Percentiles rank a stretch among this genome's conserved stretches.
Conservation (phyloP, 108 stramenopile genomes). For the Skeletonema tropicum region DNA sequence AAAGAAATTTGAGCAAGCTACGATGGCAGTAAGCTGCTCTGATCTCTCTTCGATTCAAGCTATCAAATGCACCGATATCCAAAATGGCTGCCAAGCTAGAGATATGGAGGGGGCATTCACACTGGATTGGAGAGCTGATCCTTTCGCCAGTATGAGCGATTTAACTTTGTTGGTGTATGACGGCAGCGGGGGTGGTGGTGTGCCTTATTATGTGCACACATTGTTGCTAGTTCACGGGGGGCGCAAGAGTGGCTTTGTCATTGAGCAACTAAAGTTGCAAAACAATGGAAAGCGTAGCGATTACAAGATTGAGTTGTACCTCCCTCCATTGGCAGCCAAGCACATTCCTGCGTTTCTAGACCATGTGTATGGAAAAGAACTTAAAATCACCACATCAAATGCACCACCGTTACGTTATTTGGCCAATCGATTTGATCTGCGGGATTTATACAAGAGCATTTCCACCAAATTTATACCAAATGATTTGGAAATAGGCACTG, state of each 20-base stretch:
- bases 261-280: slow-evolving; percentile 32
- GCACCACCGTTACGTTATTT: slow-evolving; percentile 43
- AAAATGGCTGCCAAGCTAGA: not conserved
- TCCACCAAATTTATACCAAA: slow-evolving; percentile 24
- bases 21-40: slow-evolving; percentile 7
- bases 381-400: slow-evolving; percentile 27
- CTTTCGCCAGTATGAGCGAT: slow-evolving; percentile 28
- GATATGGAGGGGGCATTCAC: slow-evolving; percentile 25
- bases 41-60: slow-evolving; percentile 9
- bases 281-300: slow-evolving; percentile 11
- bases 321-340: slow-evolving; percentile 32
- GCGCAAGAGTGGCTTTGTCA: slow-evolving; percentile 36
- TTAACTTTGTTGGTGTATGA: slow-evolving; percentile 41
- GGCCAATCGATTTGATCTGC: slow-evolving; percentile 43
- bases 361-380: slow-evolving; percentile 34
- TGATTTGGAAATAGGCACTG: slow-evolving; percentile 29
- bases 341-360: slow-evolving; percentile 41
- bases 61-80: slow-evolving; percentile 1
- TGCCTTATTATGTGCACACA: slow-evolving; percentile 39
- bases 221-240: slow-evolving; percentile 24
- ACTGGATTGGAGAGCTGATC: slow-evolving; percentile 39
- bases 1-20: not conserved
- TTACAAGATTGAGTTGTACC: slow-evolving; percentile 32
- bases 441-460: slow-evolving; percentile 25
- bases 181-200: slow-evolving; percentile 21